These are phyloP conservation scores for Evansstolkia leycettana DNA, from an alignment of 495 filamentous ascomycete genomes.

Conservation along the genomic window DNA sequence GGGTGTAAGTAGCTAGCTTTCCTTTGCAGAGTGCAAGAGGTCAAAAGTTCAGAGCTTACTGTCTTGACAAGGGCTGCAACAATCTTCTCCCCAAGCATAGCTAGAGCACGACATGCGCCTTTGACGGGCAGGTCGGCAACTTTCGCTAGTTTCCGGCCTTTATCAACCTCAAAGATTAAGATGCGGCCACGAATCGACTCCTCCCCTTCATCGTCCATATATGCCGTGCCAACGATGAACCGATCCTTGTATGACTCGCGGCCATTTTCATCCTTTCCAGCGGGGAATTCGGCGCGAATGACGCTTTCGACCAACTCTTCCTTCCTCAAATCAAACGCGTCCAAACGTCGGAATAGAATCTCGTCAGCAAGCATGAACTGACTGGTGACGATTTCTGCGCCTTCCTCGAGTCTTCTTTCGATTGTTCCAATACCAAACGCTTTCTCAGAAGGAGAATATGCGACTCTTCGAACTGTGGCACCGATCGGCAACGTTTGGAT, in stretches of 20 bases:
- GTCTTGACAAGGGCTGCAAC: conserved; percentile 81
- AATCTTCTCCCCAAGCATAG: conserved; percentile 62
- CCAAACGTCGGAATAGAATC: conserved; percentile 41
- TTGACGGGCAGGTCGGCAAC: conserved; percentile 50
- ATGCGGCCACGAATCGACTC: conserved; percentile 59
- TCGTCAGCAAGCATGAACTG: conserved; percentile 51
- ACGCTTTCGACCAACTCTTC: conserved; percentile 79
- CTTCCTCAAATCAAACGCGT: conserved; percentile 37
- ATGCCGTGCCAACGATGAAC: conserved; percentile 82
- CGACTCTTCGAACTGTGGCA: conserved; percentile 76
- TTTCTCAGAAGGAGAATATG: conserved; percentile 68
- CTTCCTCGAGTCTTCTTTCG: conserved; percentile 43
- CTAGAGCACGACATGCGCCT: conserved; percentile 69
- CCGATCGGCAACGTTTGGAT: conserved; percentile 64
- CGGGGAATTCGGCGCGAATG: conserved; percentile 61
- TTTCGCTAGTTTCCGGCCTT: conserved; percentile 55
- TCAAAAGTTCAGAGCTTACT: conserved; percentile 29
- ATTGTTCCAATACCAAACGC: conserved; percentile 83
- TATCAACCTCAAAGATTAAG: conserved; percentile 70
- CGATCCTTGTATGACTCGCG: conserved; percentile 42
- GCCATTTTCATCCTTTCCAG: conserved; percentile 41
- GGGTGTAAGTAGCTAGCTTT: no score
- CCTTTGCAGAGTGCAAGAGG: not conserved
- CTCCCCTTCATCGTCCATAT: conserved; percentile 45
- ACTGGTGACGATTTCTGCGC: conserved; percentile 45